These are phyloP conservation scores for Ramaria rubella DNA, from an alignment of 768 basidiomycete species.

Conservation along the genomic window DNA sequence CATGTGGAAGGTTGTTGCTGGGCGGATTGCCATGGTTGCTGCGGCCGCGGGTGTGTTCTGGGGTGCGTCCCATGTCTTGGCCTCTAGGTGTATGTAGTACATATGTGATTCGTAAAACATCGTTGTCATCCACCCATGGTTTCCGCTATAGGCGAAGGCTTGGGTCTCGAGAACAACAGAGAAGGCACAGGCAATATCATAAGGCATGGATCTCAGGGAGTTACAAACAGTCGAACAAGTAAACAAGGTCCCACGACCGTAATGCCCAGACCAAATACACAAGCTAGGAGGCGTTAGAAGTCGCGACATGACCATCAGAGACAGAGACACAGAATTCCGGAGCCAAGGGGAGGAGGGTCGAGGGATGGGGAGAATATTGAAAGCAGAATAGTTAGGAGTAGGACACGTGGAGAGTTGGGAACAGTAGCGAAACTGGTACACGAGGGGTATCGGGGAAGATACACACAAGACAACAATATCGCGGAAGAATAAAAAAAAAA, in stretches of 20 bases:
- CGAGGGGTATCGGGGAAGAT: neutral
- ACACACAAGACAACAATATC: neutral
- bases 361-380: neutral
- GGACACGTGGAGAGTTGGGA: neutral
- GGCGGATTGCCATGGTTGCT: neutral
- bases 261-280: neutral
- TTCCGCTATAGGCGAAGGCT: too few relatives aligned
- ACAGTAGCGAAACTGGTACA: neutral
- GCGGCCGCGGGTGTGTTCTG: neutral
- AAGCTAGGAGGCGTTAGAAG: neutral
- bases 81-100: neutral
- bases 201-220: neutral
- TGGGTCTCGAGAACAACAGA: too few relatives aligned
- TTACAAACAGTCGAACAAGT: constrained; percentile 2
- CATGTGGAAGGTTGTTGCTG: neutral
- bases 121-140: too few relatives aligned
- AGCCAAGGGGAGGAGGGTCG: neutral
- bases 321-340: neutral
- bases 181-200: neutral
- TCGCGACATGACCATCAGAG: neutral
- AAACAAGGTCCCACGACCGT: neutral
- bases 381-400: neutral
- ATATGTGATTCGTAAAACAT: too few relatives aligned
- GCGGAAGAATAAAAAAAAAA: too few relatives aligned
- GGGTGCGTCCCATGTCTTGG: neutral